These are phyloP conservation scores for Toxoplasma gondii DNA, from an alignment of 169 alveolate genomes.

Conservation along the genomic window DNA sequence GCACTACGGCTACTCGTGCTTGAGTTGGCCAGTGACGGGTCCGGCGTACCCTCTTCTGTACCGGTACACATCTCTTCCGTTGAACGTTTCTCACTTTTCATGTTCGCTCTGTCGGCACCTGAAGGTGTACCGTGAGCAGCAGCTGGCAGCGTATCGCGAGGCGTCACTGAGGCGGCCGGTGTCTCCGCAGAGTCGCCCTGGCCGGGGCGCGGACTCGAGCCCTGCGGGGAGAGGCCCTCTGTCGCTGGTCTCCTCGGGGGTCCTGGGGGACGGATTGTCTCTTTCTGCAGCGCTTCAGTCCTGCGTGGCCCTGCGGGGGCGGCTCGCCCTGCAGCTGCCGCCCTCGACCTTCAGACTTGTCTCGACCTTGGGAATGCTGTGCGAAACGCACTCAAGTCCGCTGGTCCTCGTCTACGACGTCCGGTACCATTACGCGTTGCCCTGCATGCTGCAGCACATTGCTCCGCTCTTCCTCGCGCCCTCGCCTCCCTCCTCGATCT, in stretches of 20 bases:
- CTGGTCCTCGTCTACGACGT: slow-evolving; percentile 15
- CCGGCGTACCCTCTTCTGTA: slow-evolving; percentile 9
- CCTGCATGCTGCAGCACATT: slow-evolving; percentile 33
- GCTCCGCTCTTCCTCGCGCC: slow-evolving; percentile 30
- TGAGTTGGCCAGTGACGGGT: neutral
- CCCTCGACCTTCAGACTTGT: neutral
- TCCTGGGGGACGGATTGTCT: neutral
- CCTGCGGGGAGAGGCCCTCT: neutral
- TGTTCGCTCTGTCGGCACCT: slow-evolving; percentile 11
- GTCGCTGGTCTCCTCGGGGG: neutral
- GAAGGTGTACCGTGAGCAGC: neutral
- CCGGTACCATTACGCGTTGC: slow-evolving; percentile 40
- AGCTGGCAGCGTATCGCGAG: neutral
- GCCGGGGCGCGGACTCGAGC: neutral
- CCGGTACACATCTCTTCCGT: slow-evolving; percentile 30
- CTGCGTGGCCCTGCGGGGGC: neutral
- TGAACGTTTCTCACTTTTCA: slow-evolving; percentile 10
- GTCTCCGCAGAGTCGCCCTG: neutral
- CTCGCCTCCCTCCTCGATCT: slow-evolving; percentile 38
- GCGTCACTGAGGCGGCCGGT: neutral
- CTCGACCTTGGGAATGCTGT: neutral
- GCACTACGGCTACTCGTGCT: slow-evolving; percentile 7
- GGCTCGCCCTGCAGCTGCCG: neutral
- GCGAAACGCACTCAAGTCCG: neutral
- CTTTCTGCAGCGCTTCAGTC: neutral